Conservation (phyloP, 148 eudicot species). For the Nepenthes mirabilis region DNA sequence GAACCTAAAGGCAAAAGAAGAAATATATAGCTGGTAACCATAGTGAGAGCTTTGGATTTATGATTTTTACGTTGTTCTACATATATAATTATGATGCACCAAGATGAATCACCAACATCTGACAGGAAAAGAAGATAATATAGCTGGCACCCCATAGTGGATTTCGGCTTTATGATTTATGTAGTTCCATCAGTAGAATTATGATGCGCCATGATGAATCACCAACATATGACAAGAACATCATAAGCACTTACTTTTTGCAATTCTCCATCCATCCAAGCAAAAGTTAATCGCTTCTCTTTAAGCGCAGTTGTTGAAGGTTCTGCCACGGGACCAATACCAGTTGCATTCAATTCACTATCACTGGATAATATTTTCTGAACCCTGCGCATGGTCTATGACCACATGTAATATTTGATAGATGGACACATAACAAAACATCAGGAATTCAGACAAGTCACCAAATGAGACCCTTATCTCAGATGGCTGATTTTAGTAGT, state of each 20-base stretch:
- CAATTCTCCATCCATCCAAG: constrained; percentile 97
- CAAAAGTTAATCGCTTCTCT: constrained; percentile 67
- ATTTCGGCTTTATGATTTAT: no score
- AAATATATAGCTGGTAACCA: no score
- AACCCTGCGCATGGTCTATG: constrained; percentile 80
- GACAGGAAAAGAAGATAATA: no score
- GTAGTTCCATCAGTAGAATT: no score
- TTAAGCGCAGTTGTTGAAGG: constrained; percentile 45
- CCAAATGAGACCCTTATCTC: neutral
- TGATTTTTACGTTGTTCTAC: no score
- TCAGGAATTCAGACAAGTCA: neutral
- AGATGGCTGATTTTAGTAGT: neutral
- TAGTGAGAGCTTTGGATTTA: no score
- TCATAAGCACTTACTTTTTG: constrained; percentile 44
- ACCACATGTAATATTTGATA: constrained; percentile 16
- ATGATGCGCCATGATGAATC: neutral
- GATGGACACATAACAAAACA: neutral
- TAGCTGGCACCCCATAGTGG: no score
- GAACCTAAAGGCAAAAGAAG: no score
- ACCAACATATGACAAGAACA: neutral
- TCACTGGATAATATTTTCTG: constrained; percentile 45
- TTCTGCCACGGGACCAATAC: constrained; percentile 23
- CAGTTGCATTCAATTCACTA: constrained; percentile 19
- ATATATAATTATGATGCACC: no score
- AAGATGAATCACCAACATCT: no score